Base-by-base conservation (phyloP, 148 eudicot genomes). In the Arctostaphylos glauca region DNA sequence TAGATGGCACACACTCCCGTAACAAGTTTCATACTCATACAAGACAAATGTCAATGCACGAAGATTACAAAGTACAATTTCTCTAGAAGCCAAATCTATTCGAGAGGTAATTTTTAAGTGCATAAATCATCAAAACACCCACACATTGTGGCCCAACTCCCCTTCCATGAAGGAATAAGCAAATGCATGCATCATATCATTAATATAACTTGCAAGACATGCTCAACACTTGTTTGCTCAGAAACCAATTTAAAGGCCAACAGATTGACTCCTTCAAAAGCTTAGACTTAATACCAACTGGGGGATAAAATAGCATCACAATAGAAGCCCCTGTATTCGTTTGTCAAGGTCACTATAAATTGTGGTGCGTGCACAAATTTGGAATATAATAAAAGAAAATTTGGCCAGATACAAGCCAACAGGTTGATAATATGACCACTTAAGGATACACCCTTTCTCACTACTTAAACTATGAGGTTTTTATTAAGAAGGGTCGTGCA, bases 11-110 rank as follows among this genome's bases (percentile, higher is more conserved):
- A 50, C 3, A n/a, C 14, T 21, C 10, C 19, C 48, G 19, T 15
- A 48, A 80, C 74, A 49, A 47, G 47, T 6, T 64, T 62, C 43
- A 64, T 47, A 64, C 55, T 59, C 79, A 77, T 31, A 77, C 47
- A 77, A 19, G 13, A 44, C 10, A 80, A 46, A 21, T 56, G 73
- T 15, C 68, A 25, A 21, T 79, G 55, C 41, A 79, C 21, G 71
- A 60, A 59, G 19, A 79, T 79, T 59, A 46, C 31, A 75, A 21
- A 18, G 5, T 76, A 31, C 64, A 55, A 16, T 38, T 77, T 53
- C 80, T 77, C 31, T 54, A 7, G 19, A 77, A 54, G 58, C 58
- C 54, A 16, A 54, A 31, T 62, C 18, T 53, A 77, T 5, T 54
- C 54, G 21, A 77, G 80, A 46, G 80, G 16, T 53, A 15, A 23